A percentile compares a stretch with the other conserved stretches of the same genome.
Conservation (phyloP, 257 asterid genomes). For the Fraxinus excelsior region DNA sequence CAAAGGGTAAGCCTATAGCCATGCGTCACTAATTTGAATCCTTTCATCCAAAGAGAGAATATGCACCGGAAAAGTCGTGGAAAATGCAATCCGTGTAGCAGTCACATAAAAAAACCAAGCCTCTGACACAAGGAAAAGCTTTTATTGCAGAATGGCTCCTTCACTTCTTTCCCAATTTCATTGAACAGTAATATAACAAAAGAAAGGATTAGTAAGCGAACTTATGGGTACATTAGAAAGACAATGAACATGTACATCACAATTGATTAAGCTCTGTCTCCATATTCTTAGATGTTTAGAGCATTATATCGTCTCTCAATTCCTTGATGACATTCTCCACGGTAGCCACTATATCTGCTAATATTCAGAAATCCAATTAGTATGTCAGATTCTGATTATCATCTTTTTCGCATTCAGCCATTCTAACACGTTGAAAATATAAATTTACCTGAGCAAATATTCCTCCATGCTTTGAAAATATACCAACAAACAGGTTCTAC, state of each 20-base stretch:
- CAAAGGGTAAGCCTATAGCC: background rate
- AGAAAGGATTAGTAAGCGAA: background rate
- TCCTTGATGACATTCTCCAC: slow-evolving; percentile 69
- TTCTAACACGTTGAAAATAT: slow-evolving; percentile 15
- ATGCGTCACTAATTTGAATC: background rate
- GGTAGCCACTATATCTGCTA: slow-evolving; percentile 63
- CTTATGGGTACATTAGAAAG: background rate
- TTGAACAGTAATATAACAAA: background rate
- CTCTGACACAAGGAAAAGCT: background rate
- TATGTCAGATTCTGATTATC: background rate
- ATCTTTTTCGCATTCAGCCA: background rate
- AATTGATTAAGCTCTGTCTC: slow-evolving; percentile 15
- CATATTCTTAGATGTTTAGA: slow-evolving; percentile 26
- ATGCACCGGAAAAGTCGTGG: background rate
- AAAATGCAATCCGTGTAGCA: background rate
- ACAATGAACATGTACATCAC: slow-evolving; percentile 12
- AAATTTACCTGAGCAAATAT: background rate
- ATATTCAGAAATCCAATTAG: slow-evolving; percentile 27
- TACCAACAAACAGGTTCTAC: background rate
- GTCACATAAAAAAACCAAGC: background rate
- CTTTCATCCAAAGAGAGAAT: background rate
- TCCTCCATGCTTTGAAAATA: background rate
- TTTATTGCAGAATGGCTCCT: background rate
- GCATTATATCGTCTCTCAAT: slow-evolving; percentile 47
- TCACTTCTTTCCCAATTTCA: background rate